These are phyloP conservation scores for Nemania sp. DNA, from an alignment of 2,329 filamentous ascomycete species.

Conservation along the genomic window DNA sequence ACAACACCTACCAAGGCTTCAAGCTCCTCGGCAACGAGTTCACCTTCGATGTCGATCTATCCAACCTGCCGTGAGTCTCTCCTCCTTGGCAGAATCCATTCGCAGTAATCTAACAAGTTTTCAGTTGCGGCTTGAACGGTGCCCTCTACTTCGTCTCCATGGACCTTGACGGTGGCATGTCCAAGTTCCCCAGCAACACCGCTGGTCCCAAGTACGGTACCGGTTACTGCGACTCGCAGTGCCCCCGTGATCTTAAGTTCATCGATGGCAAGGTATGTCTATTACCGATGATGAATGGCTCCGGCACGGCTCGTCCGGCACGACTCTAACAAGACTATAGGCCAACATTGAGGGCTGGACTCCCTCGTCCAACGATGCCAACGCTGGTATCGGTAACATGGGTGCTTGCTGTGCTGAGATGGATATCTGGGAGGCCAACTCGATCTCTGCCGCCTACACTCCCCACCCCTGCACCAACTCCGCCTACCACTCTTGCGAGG, in stretches of 20 bases:
- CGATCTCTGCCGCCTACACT: constrained; percentile 59
- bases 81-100: background rate
- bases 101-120: background rate
- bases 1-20: constrained; percentile 60
- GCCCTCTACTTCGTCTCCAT: constrained; percentile 62
- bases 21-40: constrained; percentile 63
- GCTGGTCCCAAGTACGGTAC: constrained; percentile 59
- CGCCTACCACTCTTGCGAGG: constrained; percentile 51
- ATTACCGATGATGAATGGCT: background rate
- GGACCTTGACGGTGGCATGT: constrained; percentile 55
- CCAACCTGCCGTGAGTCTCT: constrained; percentile 47
- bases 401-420: constrained; percentile 62
- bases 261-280: constrained; percentile 47
- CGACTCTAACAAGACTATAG: too few species aligned
- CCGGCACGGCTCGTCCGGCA: too few species aligned
- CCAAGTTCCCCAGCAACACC: constrained; percentile 49
- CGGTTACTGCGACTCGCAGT: constrained; percentile 57
- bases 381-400: constrained; percentile 51
- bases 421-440: constrained; percentile 66
- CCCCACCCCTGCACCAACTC: constrained; percentile 60
- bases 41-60: constrained; percentile 66
- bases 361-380: constrained; percentile 51
- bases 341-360: constrained; percentile 52
- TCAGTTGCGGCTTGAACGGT: constrained; percentile 62
- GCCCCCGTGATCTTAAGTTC: constrained; percentile 53